Percentiles rank a stretch among this genome's conserved stretches.
These are phyloP conservation scores for Debaryomyces subglobosus DNA, from an alignment of 1,139 yeast species.

Conservation along the genomic window DNA sequence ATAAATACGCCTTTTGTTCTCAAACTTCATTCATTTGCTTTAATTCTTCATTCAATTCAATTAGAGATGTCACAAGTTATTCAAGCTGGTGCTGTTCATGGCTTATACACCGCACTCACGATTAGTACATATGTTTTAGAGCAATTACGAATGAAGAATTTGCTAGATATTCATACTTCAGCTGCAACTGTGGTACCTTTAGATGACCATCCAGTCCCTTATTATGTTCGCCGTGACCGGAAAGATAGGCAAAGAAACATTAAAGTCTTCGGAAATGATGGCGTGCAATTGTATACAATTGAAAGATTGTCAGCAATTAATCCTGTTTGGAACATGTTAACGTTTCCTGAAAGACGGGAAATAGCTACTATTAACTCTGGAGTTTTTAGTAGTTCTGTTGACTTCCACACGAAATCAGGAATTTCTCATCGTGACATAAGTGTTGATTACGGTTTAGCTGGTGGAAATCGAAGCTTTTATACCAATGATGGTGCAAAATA, in stretches of 20 bases:
- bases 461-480: conserved; percentile 45
- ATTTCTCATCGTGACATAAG: conserved; percentile 47
- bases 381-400: conserved; percentile 45
- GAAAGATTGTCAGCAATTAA: conserved; percentile 53
- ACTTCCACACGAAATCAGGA: conserved; percentile 51
- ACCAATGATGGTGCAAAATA: conserved; percentile 55
- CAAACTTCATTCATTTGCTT: neutral
- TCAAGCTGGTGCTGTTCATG: conserved; percentile 49
- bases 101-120: conserved; percentile 39
- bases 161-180: conserved; percentile 38
- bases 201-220: conserved; percentile 40
- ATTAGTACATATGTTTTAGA: conserved; percentile 43
- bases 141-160: conserved; percentile 37
- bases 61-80: conserved; percentile 26
- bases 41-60: neutral
- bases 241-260: conserved; percentile 42
- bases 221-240: conserved; percentile 52
- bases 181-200: conserved; percentile 43
- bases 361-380: conserved; percentile 58
- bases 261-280: conserved; percentile 50
- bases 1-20: neutral
- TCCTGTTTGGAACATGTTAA: conserved; percentile 56
- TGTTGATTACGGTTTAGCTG: conserved; percentile 37
- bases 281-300: conserved; percentile 49
- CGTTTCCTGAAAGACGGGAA: conserved; percentile 48